Evolutionary conservation across 495 filamentous ascomycete genomes (phyloP), one percentile per base, ranked within the genome.

Genomic region (Neurospora cerealis): DNA sequence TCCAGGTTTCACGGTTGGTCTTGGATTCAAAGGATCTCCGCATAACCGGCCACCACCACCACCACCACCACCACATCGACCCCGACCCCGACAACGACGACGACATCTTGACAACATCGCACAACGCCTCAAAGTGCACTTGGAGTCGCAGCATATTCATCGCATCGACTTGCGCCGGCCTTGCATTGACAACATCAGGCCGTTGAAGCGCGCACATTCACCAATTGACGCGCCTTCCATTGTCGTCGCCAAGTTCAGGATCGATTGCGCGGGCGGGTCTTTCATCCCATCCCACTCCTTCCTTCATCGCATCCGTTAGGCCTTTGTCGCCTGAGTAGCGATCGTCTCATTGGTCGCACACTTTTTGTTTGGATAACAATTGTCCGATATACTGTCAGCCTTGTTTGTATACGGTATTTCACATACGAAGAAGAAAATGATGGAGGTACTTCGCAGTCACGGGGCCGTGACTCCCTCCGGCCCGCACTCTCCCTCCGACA

Each of bases 401-500:
- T 66, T 66, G 54, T 66, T 66, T 66, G 54, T 66, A 32, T 60
- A 28, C 46, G 46, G 44, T 21, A 24, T 40, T 21, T 13, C 11
- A 71, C 13, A 9, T 9, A 28, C 41, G 13, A 54, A n/a, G 15
- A 24, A 21, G n/a, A 66, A 36, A 34, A 72, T 34, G 42, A 72
- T 72, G 72, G 72, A 73, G 36, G 60, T 66, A 28, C n/a, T 24
- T 69, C 41, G 69, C 73, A 75, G 72, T 62, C 69, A 42, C 69
- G 15, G 71, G 41, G 83, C 89, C 60, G 71, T 70, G 11, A 72
- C 82, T 15, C 81, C 83, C 40, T 93, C 93, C 75, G 54, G 54
- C 3, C 91, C 92, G 46, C 90, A 90, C 21, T 89, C 89, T 48
- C 83, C 86, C 46, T 85, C 86, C 39, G 83, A 84, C 54, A 79